phyloP scores from a whole-genome alignment of 768 basidiomycete genomes.

The Lactarius tabidus region DNA sequence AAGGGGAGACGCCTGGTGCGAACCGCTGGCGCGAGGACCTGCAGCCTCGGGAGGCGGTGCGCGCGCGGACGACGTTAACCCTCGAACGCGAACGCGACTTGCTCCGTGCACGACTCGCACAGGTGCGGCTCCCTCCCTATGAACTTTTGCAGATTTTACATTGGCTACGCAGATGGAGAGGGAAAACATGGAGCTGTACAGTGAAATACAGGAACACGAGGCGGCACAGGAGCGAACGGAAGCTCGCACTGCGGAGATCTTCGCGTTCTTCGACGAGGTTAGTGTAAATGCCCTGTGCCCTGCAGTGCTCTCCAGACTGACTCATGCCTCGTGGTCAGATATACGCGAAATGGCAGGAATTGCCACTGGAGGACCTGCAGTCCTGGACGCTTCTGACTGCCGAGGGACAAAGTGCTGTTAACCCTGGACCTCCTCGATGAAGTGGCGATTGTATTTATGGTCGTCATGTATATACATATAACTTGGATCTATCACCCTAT shows the following conservation, averaged over 20 bases:
- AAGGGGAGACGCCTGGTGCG: slow-evolving; percentile 38
- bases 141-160: neutral
- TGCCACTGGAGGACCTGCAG: slow-evolving; percentile 62
- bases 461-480: too few species aligned
- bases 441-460: neutral
- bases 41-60: slow-evolving; percentile 57
- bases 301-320: neutral
- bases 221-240: slow-evolving; percentile 45
- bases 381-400: slow-evolving; percentile 38
- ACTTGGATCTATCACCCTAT: too few species aligned
- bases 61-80: slow-evolving; percentile 59
- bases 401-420: slow-evolving; percentile 33
- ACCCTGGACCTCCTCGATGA: slow-evolving; percentile 16
- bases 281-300: slow-evolving; percentile 23
- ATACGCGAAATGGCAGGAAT: slow-evolving; percentile 46
- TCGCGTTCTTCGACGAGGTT: slow-evolving; percentile 55
- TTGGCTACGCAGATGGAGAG: slow-evolving; percentile 46
- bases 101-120: slow-evolving; percentile 36
- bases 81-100: slow-evolving; percentile 43
- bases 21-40: slow-evolving; percentile 66
- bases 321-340: slow-evolving; percentile 40
- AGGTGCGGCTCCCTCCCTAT: slow-evolving; percentile 29
- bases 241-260: slow-evolving; percentile 41
- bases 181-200: slow-evolving; percentile 47
- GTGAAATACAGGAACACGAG: slow-evolving; percentile 47